Evolutionary conservation across 78 protist species (phyloP), one percentile per base, ranked within the genome.

Genomic region (Corallochytrium limacisporum): DNA sequence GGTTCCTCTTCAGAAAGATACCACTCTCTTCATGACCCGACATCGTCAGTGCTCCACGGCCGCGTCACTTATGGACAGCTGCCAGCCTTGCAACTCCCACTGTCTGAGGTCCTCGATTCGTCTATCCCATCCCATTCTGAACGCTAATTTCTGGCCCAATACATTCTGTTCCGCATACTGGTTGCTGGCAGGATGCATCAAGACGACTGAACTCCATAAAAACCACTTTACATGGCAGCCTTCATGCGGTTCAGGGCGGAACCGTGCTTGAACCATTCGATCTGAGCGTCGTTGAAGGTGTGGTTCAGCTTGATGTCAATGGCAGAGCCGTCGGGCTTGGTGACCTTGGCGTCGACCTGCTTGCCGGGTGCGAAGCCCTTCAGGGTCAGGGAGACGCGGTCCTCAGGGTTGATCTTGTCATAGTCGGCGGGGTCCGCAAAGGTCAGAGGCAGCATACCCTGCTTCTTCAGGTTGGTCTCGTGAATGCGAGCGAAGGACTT

Each of bases 381-480:
- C 43, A 82, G 54, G 54, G 75, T 85, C 54, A 85, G 22, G 5
- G 84, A 49, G 42, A 88, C 70, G 22, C 42, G 20, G 78, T 84
- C 93, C 26, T 20, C 57, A 32, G 78, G 53, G 26, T n/a, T 39
- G 55, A 81, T 55, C 62, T 49, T 47, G 69, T 72, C 79, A 78
- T 91, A 91, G 78, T 91, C 96, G 59, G 82, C 62, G 33, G 88
- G 82, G 81, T 91, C 62, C 51, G 82, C 84, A 39, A 91, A 91
- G 57, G 93, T 88, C 22, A 91, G 77, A 29, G 96, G 88, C n/a
- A 91, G 79, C 74, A 91, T 69, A 51, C 91, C 91, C 78, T 88
- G 93, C 85, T 91, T 91, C 86, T 91, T 91, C 38, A 91, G 77
- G 83, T 91, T 91, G 77, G 93, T 84, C 79, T 91, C 68, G 81